A percentile compares a stretch with the other conserved stretches of the same genome.
These are phyloP conservation scores for Fulvia fulva DNA, from an alignment of 2,329 filamentous ascomycete species.

Conservation along the genomic window DNA sequence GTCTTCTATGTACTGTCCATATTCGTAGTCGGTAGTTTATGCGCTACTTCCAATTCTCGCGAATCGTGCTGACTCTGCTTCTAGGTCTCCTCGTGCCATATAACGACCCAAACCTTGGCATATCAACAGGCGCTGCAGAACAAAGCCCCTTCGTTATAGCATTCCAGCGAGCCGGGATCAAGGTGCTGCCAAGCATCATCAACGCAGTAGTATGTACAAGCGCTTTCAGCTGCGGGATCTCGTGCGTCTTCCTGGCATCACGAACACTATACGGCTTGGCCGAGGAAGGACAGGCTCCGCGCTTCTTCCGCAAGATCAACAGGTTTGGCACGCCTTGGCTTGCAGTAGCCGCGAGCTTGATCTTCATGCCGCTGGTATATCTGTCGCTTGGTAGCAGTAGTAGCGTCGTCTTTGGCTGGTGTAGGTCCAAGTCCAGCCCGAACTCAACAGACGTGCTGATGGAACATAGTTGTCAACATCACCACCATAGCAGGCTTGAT, in stretches of 20 bases:
- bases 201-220: conserved; percentile 60
- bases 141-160: conserved; percentile 63
- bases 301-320: conserved; percentile 41
- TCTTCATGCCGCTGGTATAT: conserved; percentile 18
- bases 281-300: conserved; percentile 50
- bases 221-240: conserved; percentile 29
- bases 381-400: conserved; percentile 13
- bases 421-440: not conserved
- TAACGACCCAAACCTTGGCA: conserved; percentile 28
- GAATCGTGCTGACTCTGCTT: not conserved
- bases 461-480: conserved; percentile 13
- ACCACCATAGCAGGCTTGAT: conserved; percentile 17
- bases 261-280: conserved; percentile 48
- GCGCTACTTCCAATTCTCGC: too few species aligned
- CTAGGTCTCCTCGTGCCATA: conserved; percentile 27
- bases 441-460: not conserved
- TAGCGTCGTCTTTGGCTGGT: conserved; percentile 17
- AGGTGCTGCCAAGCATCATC: conserved; percentile 61
- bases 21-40: conserved; percentile 24
- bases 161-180: conserved; percentile 57
- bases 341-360: conserved; percentile 10
- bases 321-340: conserved; percentile 14
- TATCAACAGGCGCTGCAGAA: conserved; percentile 34
- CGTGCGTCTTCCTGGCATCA: conserved; percentile 59
- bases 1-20: conserved; percentile 30